Evolutionary conservation across 371 early-diverging fungal genomes (phyloP), one percentile per base, ranked within the genome.

Genomic region (Mucor lusitanicus): DNA sequence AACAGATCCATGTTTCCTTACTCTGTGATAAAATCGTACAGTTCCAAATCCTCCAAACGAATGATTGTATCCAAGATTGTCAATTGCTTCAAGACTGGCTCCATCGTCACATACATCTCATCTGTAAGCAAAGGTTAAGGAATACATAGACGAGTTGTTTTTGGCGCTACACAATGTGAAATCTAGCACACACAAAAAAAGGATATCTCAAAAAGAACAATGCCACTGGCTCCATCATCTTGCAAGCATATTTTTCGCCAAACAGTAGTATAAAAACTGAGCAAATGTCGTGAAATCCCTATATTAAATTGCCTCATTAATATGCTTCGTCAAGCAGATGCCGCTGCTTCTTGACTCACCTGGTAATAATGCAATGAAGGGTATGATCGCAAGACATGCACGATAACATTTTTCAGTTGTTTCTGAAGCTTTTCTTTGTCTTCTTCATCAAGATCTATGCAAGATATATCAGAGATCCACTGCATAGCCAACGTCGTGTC

Each of bases 281-380:
- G 56, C 88, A 88, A 3, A 93, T 79, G 72, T 92, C 92, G 68
- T 93, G 92, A 67, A 88, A 91, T 3, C 93, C 92, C 88, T 88
- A 67, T 1, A 1, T 3, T 4, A 25, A 9, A 17, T 5, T 23
- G 6, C 46, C 8, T 9, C 3, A 19, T 21, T 2, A 46, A 19
- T 46, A 46, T 6, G 19, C 19, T 1, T 5, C 21, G 17, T 6
- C 17, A 17, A 7, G 3, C 8, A 46, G 23, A 0, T 19, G 2
- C 6, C 25, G 30, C 48, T 13, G 55, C 6, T 59, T 8, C 33
- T 27, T 28, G 15, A 50, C 56, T 40, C 68, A 84, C 91, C 77
- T 92, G 92, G 62, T 90, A 91, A 68, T 91, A 91, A 65, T 87
- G 79, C 17, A 93, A 75, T 7, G 76, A 76, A 4, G 90, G 86